phyloP scores from a whole-genome alignment of 2,329 filamentous ascomycete species.

The Iodosphaeria phyllophila region DNA sequence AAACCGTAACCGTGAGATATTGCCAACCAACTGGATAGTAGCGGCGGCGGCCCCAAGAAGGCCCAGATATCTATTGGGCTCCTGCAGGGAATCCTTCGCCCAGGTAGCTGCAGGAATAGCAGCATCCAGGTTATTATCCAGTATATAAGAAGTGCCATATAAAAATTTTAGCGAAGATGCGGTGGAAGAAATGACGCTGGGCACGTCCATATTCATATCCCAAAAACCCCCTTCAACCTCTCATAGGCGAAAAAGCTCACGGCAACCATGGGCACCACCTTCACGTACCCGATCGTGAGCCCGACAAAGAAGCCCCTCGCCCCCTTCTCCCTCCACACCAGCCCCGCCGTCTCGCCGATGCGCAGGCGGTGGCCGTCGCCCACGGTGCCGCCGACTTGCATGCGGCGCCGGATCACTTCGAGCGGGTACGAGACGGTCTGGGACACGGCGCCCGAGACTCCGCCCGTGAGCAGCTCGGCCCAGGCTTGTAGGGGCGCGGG shows the following conservation, averaged over 20 bases:
- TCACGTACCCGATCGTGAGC: constrained; percentile 84
- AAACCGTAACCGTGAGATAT: too few relatives aligned
- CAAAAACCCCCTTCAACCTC: constrained; percentile 41
- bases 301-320: constrained; percentile 78
- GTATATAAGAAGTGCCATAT: too few relatives aligned
- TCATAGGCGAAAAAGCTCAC: constrained; percentile 49
- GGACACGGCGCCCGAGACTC: constrained; percentile 70
- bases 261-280: constrained; percentile 79
- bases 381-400: constrained; percentile 92
- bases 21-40: too few relatives aligned
- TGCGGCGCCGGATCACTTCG: constrained; percentile 76
- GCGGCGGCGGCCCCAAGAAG: too few relatives aligned
- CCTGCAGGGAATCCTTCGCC: too few relatives aligned
- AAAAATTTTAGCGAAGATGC: too few relatives aligned
- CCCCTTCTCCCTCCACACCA: constrained; percentile 62
- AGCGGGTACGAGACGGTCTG: constrained; percentile 89
- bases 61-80: too few relatives aligned
- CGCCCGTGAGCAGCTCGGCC: constrained; percentile 73
- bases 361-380: constrained; percentile 68
- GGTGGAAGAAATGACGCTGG: too few relatives aligned
- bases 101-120: too few relatives aligned
- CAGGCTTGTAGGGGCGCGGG: constrained; percentile 60
- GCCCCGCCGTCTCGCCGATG: constrained; percentile 58
- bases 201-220: constrained; percentile 42
- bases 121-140: too few relatives aligned